Percentiles rank a stretch among this genome's conserved stretches.
These are phyloP conservation scores for Crithidia brevicula DNA, from an alignment of 208 protist genomes.

Conservation along the genomic window DNA sequence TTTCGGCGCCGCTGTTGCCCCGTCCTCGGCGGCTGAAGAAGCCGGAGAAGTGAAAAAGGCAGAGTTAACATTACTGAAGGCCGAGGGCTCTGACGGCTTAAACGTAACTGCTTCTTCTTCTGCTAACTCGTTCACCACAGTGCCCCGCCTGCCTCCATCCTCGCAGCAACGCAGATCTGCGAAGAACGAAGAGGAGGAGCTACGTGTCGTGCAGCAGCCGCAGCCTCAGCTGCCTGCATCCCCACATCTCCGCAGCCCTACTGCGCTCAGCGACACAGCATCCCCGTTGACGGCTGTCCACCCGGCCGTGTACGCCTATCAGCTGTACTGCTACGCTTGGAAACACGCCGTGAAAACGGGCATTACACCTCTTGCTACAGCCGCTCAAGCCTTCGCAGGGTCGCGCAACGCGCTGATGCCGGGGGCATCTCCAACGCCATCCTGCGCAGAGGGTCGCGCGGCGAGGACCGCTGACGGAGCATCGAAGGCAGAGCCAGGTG, in stretches of 20 bases:
- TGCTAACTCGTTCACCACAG: no score
- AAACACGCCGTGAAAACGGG: constrained; percentile 26
- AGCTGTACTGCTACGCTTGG: constrained; percentile 42
- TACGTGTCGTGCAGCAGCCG: not conserved
- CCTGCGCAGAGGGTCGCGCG: no score
- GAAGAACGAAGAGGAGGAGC: constrained; percentile 2
- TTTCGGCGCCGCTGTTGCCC: constrained; percentile 37
- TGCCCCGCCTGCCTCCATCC: not conserved
- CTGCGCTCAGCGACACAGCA: not conserved
- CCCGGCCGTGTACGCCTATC: constrained; percentile 23
- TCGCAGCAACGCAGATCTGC: no score
- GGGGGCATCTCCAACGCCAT: no score
- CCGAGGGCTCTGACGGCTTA: no score
- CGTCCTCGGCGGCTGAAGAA: not conserved
- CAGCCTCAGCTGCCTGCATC: not conserved
- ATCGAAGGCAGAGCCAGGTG: not conserved
- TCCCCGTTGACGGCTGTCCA: not conserved
- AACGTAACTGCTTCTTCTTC: no score
- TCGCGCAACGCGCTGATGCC: not conserved
- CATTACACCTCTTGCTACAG: constrained; percentile 20
- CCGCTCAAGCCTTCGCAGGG: constrained; percentile 21
- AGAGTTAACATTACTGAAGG: no score
- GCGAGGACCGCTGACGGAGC: not conserved
- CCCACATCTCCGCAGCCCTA: no score
- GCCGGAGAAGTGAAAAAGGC: not conserved